Evolutionary conservation across 2,329 filamentous ascomycete genomes (phyloP).

Genomic region (Ceratocystis papillata): DNA sequence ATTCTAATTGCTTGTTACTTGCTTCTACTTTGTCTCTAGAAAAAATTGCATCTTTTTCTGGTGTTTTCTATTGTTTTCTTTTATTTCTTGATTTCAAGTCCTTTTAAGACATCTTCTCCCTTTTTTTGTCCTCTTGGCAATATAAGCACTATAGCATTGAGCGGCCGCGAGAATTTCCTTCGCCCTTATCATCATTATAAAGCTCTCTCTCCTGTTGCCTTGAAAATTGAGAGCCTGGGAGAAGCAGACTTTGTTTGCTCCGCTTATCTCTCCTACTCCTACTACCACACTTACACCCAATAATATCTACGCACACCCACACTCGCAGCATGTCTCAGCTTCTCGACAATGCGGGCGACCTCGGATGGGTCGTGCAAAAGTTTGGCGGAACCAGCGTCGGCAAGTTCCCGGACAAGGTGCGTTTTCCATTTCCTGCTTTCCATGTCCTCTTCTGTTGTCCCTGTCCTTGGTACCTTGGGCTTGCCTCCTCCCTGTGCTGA

Average conservation of each 20-base stretch:
- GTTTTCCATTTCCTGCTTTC: constrained; percentile 25
- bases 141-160: too few relatives aligned
- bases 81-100: background rate
- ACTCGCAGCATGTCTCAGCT: constrained; percentile 18
- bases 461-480: background rate
- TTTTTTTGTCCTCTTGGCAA: background rate
- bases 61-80: too few relatives aligned
- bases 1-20: too few relatives aligned
- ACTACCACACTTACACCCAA: background rate
- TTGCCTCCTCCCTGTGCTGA: background rate
- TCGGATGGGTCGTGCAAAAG: constrained; percentile 80
- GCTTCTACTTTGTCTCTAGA: too few relatives aligned
- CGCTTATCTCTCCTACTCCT: too few relatives aligned
- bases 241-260: too few relatives aligned
- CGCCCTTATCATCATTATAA: background rate
- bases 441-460: background rate
- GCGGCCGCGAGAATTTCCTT: background rate
- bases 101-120: background rate
- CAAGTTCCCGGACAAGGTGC: constrained; percentile 68
- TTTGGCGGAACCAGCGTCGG: constrained; percentile 93
- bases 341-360: constrained; percentile 32
- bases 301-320: background rate
- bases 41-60: too few relatives aligned
- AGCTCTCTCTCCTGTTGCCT: too few relatives aligned
- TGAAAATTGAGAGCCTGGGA: too few relatives aligned